phyloP scores from a whole-genome alignment of 2,329 filamentous ascomycete genomes.

The Botrytis cinerea region DNA sequence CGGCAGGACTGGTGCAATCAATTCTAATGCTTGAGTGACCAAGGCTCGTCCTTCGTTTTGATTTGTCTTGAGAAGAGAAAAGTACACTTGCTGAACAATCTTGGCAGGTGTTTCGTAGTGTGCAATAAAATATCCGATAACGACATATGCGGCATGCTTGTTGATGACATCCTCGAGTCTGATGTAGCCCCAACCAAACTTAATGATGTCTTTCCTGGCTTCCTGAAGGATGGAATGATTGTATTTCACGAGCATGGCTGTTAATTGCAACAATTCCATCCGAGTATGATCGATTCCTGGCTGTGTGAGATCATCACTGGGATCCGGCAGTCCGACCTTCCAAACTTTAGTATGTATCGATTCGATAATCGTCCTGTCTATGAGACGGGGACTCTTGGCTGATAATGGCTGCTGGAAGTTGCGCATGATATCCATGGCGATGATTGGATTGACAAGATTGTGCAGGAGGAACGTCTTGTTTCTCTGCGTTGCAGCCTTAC shows the following conservation, averaged over 20 bases:
- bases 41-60: constrained; percentile 91
- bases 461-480: constrained; percentile 92
- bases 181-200: constrained; percentile 99
- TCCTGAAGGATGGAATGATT: constrained; percentile 86
- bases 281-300: constrained; percentile 91
- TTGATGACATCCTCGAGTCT: constrained; percentile 98
- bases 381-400: constrained; percentile 66
- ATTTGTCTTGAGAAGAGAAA: constrained; percentile 85
- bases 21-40: constrained; percentile 90
- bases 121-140: constrained; percentile 96
- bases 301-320: constrained; percentile 79
- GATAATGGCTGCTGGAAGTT: constrained; percentile 64
- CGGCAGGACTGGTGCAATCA: constrained; percentile 91
- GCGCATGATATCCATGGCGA: constrained; percentile 88
- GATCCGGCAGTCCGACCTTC: constrained; percentile 83
- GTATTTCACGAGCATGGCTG: constrained; percentile 93
- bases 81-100: constrained; percentile 94
- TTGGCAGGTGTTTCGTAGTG: constrained; percentile 96
- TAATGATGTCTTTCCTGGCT: constrained; percentile 95
- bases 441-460: constrained; percentile 90
- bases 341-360: constrained; percentile 90
- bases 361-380: constrained; percentile 86
- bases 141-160: constrained; percentile 95
- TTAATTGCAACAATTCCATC: constrained; percentile 94
- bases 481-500: constrained; percentile 77